phyloP scores from a whole-genome alignment of 345 rosid species.

The Garcia nutans region DNA sequence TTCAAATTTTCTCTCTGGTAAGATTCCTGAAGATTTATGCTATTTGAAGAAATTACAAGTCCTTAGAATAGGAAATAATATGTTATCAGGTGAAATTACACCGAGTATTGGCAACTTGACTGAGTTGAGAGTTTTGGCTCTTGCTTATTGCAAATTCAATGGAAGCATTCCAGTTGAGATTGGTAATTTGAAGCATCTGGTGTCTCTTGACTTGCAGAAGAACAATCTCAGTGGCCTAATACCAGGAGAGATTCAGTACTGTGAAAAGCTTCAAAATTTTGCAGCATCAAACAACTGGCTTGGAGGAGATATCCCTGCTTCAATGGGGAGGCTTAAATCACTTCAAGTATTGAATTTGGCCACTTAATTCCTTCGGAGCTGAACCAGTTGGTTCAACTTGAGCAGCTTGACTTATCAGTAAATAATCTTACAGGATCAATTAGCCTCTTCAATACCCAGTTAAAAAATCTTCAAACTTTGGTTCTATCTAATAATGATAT shows the following conservation, averaged over 20 bases:
- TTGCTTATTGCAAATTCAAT: slow-evolving; percentile 57
- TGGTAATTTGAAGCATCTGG: slow-evolving; percentile 58
- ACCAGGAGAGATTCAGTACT: slow-evolving; percentile 54
- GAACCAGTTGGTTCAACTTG: slow-evolving; percentile 48
- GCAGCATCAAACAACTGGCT: slow-evolving; percentile 62
- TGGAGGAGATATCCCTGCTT: slow-evolving; percentile 59
- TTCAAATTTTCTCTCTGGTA: slow-evolving; percentile 68
- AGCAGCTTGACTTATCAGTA: slow-evolving; percentile 56
- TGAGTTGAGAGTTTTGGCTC: slow-evolving; percentile 52
- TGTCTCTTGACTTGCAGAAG: slow-evolving; percentile 49
- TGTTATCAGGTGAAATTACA: slow-evolving; percentile 53
- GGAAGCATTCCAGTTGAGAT: slow-evolving; percentile 75
- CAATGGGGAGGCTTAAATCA: slow-evolving; percentile 48
- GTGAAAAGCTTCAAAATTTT: slow-evolving; percentile 46
- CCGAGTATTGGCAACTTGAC: slow-evolving; percentile 55
- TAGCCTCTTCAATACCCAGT: slow-evolving; percentile 33
- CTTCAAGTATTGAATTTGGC: slow-evolving; percentile 63
- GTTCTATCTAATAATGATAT: slow-evolving; percentile 52
- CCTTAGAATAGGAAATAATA: slow-evolving; percentile 67
- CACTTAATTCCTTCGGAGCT: slow-evolving; percentile 59
- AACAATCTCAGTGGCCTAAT: slow-evolving; percentile 60
- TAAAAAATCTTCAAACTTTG: slow-evolving; percentile 47
- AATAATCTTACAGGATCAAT: slow-evolving; percentile 72
- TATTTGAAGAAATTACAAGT: slow-evolving; percentile 55
- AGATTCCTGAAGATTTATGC: slow-evolving; percentile 61